Conservation (phyloP, 2,329 filamentous ascomycete genomes). For the Didymellaceae sp. region DNA sequence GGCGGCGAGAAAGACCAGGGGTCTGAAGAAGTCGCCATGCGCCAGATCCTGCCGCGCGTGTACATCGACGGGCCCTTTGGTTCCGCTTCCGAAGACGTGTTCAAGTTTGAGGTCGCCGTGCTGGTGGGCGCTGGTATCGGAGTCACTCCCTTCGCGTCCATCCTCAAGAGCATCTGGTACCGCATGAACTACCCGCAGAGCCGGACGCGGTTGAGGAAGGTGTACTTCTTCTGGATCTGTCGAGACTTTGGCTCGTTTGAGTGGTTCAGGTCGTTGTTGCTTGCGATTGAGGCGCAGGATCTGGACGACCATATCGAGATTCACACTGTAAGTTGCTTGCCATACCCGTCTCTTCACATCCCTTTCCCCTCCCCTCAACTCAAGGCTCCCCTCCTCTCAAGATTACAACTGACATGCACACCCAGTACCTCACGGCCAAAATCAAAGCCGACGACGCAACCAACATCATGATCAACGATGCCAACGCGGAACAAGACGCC, state of each 20-base stretch:
- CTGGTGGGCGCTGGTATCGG: conserved; percentile 60
- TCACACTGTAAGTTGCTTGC: conserved; percentile 71
- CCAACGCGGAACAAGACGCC: conserved; percentile 81
- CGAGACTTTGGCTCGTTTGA: conserved; percentile 87
- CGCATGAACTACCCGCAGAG: conserved; percentile 86
- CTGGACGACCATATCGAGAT: conserved; percentile 85
- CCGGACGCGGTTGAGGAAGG: conserved; percentile 79
- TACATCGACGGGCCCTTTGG: conserved; percentile 88
- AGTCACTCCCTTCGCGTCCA: conserved; percentile 60
- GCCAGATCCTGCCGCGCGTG: conserved; percentile 76
- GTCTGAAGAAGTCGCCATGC: conserved; percentile 70
- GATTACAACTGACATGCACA: neutral
- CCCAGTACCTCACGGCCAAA: conserved; percentile 82
- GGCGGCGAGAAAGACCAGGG: conserved; percentile 58
- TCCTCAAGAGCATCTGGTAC: conserved; percentile 87
- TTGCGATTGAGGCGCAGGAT: conserved; percentile 87
- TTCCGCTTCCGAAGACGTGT: conserved; percentile 85
- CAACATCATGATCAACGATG: conserved; percentile 93
- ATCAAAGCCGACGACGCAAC: conserved; percentile 86
- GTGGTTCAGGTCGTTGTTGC: conserved; percentile 84
- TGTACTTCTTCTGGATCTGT: conserved; percentile 94
- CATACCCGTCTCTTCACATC: too few species aligned
- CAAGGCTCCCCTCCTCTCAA: neutral
- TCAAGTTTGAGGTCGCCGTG: conserved; percentile 66
- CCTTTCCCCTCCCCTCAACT: too few species aligned